Percentiles rank a stretch among this genome's conserved stretches.
These are phyloP conservation scores for Globisporangium viniferum DNA, from an alignment of 352 stramenopile genomes.

Conservation along the genomic window DNA sequence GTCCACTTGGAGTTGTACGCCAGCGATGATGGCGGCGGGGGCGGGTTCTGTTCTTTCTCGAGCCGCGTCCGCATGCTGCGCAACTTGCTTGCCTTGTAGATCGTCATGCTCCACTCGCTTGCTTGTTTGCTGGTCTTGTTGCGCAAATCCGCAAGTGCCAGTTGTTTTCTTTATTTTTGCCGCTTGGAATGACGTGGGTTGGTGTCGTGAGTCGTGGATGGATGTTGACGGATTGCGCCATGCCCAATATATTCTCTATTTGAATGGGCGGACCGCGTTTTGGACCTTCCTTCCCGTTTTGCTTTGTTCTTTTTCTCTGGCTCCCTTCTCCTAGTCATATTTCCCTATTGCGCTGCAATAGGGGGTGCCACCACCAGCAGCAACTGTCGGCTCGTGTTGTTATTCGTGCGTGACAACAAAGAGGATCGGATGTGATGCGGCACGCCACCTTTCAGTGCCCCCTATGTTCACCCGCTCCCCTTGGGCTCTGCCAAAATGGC, in stretches of 20 bases:
- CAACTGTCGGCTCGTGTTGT: neutral
- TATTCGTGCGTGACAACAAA: neutral
- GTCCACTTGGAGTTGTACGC: slow-evolving; percentile 53
- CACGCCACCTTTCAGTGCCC: too few species aligned
- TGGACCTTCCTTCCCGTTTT: neutral
- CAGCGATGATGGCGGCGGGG: neutral
- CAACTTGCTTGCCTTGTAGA: neutral
- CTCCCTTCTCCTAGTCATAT: neutral
- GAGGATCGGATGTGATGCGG: neutral
- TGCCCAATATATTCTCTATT: neutral
- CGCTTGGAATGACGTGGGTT: neutral
- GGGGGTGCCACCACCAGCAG: neutral
- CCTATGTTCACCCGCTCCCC: neutral
- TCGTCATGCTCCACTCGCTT: neutral
- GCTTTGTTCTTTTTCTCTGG: neutral
- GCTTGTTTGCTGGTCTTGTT: neutral
- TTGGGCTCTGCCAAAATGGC: neutral
- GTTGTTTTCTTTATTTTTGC: slow-evolving; percentile 7
- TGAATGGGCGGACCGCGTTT: neutral
- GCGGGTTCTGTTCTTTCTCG: neutral
- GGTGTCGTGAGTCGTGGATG: neutral
- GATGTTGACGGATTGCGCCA: slow-evolving; percentile 3
- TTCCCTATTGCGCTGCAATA: neutral
- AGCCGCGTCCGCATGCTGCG: slow-evolving; percentile 4
- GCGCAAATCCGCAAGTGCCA: neutral